Evolutionary conservation across 768 basidiomycete species (phyloP).

Genomic region (Phlebiopsis gigantea): DNA sequence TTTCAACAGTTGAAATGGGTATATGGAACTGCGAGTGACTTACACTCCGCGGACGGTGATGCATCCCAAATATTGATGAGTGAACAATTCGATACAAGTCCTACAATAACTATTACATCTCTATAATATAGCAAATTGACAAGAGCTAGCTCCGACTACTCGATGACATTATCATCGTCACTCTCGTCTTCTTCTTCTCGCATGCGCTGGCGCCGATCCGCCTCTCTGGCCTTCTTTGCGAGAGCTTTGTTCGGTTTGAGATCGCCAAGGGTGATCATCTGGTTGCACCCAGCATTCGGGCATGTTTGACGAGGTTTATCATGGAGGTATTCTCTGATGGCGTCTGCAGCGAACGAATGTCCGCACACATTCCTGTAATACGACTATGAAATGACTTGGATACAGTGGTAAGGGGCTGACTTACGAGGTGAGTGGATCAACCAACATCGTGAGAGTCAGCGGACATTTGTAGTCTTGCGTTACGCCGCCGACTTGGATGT

Average conservation of each 20-base stretch:
- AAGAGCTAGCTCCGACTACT: slow-evolving; percentile 27
- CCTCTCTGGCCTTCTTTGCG: slow-evolving; percentile 56
- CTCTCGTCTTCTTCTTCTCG: slow-evolving; percentile 34
- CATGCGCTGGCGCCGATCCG: slow-evolving; percentile 41
- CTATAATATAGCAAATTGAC: neutral
- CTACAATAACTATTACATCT: neutral
- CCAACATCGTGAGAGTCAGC: slow-evolving; percentile 59
- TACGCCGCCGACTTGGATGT: slow-evolving; percentile 82
- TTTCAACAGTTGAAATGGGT: no score
- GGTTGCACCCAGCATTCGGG: slow-evolving; percentile 69
- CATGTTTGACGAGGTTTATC: slow-evolving; percentile 39
- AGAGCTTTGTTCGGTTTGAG: slow-evolving; percentile 53
- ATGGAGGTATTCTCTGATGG: slow-evolving; percentile 62
- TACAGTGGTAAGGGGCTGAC: slow-evolving; percentile 23
- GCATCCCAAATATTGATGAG: neutral
- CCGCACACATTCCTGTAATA: slow-evolving; percentile 58
- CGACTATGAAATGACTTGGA: neutral
- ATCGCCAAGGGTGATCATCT: slow-evolving; percentile 44
- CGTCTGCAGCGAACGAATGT: slow-evolving; percentile 76
- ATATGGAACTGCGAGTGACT: no score
- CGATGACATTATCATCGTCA: slow-evolving; percentile 50
- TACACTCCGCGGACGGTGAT: no score
- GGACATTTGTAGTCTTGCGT: slow-evolving; percentile 85
- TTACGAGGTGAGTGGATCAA: slow-evolving; percentile 80
- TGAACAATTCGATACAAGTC: no score